A percentile compares a stretch with the other conserved stretches of the same genome.
phyloP scores from a whole-genome alignment of 2,329 filamentous ascomycete species.

The Fusarium robinianum region DNA sequence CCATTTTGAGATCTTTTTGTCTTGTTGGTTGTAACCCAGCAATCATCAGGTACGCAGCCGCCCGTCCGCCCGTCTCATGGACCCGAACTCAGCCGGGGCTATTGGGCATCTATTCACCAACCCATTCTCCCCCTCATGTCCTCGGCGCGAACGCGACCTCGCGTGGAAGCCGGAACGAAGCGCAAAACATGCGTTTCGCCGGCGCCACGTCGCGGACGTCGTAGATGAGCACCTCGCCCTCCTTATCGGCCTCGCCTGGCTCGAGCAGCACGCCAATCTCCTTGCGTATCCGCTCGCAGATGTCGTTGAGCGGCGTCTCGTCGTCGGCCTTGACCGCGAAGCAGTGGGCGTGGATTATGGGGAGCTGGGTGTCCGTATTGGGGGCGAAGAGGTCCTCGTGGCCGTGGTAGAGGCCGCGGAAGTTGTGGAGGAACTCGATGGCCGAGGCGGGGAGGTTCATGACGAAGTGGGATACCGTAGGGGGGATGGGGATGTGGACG shows the following conservation, averaged over 20 bases:
- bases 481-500: constrained; percentile 62
- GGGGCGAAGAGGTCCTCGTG: constrained; percentile 68
- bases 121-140: too few relatives aligned
- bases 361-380: constrained; percentile 64
- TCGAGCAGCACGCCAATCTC: constrained; percentile 48
- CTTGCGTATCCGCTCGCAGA: constrained; percentile 47
- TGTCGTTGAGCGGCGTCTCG: constrained; percentile 63
- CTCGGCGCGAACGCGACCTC: constrained; percentile 75
- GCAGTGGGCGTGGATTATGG: constrained; percentile 91
- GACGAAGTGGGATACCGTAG: constrained; percentile 87
- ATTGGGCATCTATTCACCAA: constrained; percentile 28
- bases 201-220: constrained; percentile 88
- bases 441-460: constrained; percentile 97
- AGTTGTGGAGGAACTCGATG: constrained; percentile 73
- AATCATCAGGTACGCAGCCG: constrained; percentile 7
- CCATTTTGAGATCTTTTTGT: not conserved
- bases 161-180: constrained; percentile 81
- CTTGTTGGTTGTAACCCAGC: not conserved
- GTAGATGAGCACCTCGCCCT: constrained; percentile 59
- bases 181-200: constrained; percentile 96
- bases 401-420: constrained; percentile 76
- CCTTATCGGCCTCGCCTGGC: constrained; percentile 51
- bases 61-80: constrained; percentile 19
- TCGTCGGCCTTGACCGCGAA: constrained; percentile 84
- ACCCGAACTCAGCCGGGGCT: constrained; percentile 22